Evolutionary conservation across 2,329 filamentous ascomycete genomes (phyloP), one percentile per base, ranked within the genome.

Genomic region (Beauveria medogensis): DNA sequence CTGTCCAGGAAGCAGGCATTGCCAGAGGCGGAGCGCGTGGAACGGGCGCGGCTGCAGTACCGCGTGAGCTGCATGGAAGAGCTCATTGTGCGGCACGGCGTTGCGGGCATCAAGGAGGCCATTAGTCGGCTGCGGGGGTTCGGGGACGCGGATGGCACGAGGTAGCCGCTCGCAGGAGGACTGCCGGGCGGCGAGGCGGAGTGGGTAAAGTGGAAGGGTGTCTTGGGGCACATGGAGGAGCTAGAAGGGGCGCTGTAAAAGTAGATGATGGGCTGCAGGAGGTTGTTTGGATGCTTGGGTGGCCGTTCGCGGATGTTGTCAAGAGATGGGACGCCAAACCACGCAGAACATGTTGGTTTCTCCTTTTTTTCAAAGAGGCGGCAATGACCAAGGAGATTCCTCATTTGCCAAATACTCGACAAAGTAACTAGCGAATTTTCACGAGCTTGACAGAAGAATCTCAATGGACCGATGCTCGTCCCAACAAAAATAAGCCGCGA

Each of bases 41-140:
- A 82, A 71, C 78, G 82, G 52, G 77, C 82, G 48, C 69, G 76
- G 41, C 67, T 88, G 65, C 85, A 88, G 71, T 88, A 80, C 70
- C 80, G 77, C 62, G 79, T 88, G 53, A 86, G 82, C 65, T 75
- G 77, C 3, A 80, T 84, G 34, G 85, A 88, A 70, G 85, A 87
- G 71, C 73, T 84, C 51, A 79, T 88, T 59, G 85, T 80, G 0
- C 78, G 73, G 63, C 83, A 78, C 69, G 85, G 85, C 0, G 82
- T 82, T 0, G 78, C 88, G 0, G 86, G 85, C 2, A 86, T 88
- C 69, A 87, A 87, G 70, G 85, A 89, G 72, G 84, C 80, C 0
- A 76, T 84, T 6, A 80, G 79, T 62, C 74, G 84, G 47, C 73
- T 86, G n/a, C 77, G 84, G 63, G 80, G 81, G 0, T 76, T 86